Base-by-base conservation (phyloP, 2,329 filamentous ascomycete genomes). In the Xylariaceae sp. region DNA sequence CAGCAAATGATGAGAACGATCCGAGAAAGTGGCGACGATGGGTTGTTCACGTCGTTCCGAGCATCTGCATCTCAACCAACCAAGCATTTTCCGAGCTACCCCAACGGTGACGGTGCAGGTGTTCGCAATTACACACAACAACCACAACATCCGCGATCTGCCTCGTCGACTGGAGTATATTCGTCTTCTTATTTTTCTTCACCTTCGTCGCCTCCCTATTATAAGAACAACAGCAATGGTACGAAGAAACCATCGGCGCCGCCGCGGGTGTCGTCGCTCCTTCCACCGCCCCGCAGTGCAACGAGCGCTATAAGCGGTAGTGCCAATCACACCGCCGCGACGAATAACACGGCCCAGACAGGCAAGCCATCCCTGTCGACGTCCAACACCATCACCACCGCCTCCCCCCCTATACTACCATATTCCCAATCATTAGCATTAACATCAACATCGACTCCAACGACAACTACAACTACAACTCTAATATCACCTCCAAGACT, bases 201-300 rank as follows among this genome's bases (percentile, higher is more conserved):
- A 20, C 29, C 42, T 12, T 37, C 38, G 6, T 23, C 41, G 11
- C 32, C 33, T n/a, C n/a, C n/a, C n/a, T n/a, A n/a, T n/a, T n/a
- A n/a, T n/a, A 20, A 6, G 16, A 37, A 14, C 21, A 6, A 27
- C 22, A 16, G 14, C 41, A n/a, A 32, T 4, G 39, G 37, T 21
- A 34, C 43, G 25, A 44, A 39, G 38, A 42, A 42, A 34, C 40
- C 45, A 10, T 21, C 33, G 6, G 41, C 48, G 16, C 53, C 53
- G 25, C 53, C 53, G 3, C 44, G 50, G 44, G 37, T 53, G 14
- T 55, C 50, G 16, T 55, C 53, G 11, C 36, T 55, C 3, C 44
- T 53, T 5, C 52, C 49, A 4, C 45, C 44, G 48, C 45, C 53
- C 48, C 50, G 51, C 53, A 47, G 39, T 37, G 40, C 27, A 14